Conservation (phyloP, 2,329 filamentous ascomycete species). For the Coniella vitis region DNA sequence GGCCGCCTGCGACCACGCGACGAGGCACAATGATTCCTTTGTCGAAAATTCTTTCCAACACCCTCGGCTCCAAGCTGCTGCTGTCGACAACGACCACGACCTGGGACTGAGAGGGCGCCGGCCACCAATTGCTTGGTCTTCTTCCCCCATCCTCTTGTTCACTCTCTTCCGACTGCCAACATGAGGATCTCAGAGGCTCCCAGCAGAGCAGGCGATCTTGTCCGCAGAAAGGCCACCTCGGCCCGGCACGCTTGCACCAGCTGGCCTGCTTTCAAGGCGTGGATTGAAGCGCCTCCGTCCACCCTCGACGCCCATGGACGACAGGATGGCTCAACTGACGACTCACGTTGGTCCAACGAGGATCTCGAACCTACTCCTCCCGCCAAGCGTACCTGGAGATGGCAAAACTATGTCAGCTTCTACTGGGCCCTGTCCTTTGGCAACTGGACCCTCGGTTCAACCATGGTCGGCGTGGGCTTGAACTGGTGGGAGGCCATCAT, state of each 20-base stretch:
- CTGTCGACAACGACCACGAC: too few species aligned
- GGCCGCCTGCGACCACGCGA: background rate
- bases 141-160: background rate
- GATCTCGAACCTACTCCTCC: slow-evolving; percentile 31
- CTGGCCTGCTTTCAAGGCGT: slow-evolving; percentile 4
- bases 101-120: too few species aligned
- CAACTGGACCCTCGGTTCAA: slow-evolving; percentile 34
- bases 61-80: too few species aligned
- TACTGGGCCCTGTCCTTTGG: slow-evolving; percentile 32
- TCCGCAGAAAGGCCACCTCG: slow-evolving; percentile 1
- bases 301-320: slow-evolving; percentile 4
- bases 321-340: background rate
- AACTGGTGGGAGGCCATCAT: slow-evolving; percentile 39
- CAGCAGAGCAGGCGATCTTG: slow-evolving; percentile 4
- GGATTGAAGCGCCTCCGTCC: slow-evolving; percentile 8
- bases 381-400: slow-evolving; percentile 31
- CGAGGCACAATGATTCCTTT: background rate
- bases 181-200: slow-evolving; percentile 8
- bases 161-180: background rate
- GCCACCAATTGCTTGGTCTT: background rate
- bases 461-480: slow-evolving; percentile 32
- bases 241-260: slow-evolving; percentile 9
- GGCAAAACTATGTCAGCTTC: slow-evolving; percentile 34
- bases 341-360: slow-evolving; percentile 8
- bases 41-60: too few species aligned